Conservation (phyloP, 306 rosid genomes). For the Morella rubra region DNA sequence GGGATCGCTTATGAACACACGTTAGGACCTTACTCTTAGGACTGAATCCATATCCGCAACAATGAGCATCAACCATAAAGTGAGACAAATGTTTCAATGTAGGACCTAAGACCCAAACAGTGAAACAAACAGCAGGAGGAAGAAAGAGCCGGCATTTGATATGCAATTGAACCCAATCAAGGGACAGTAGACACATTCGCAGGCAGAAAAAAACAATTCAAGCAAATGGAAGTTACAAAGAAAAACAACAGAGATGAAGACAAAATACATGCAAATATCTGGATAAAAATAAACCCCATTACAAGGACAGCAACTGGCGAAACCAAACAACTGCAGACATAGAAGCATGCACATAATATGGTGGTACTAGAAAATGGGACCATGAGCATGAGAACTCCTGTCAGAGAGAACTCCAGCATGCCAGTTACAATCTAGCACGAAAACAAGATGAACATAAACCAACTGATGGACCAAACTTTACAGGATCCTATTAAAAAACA, state of each 20-base stretch:
- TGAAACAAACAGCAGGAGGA: background rate
- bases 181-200: background rate
- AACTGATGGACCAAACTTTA: too few species aligned
- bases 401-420: too few species aligned
- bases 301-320: too few species aligned
- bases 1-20: too few species aligned
- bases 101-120: background rate
- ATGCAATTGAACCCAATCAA: background rate
- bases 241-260: background rate
- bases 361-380: too few species aligned
- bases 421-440: too few species aligned
- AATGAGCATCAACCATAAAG: background rate
- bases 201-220: background rate
- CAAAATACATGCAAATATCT: background rate
- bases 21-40: background rate
- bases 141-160: background rate
- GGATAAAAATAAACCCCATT: background rate
- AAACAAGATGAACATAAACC: too few species aligned
- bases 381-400: too few species aligned
- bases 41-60: background rate
- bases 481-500: too few species aligned
- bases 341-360: too few species aligned
- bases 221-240: background rate
- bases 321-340: too few species aligned
- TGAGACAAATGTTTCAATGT: background rate